Percentiles rank a stretch among this genome's conserved stretches.
Conservation (phyloP, 441 rosid genomes). For the Brassica hybrid region DNA sequence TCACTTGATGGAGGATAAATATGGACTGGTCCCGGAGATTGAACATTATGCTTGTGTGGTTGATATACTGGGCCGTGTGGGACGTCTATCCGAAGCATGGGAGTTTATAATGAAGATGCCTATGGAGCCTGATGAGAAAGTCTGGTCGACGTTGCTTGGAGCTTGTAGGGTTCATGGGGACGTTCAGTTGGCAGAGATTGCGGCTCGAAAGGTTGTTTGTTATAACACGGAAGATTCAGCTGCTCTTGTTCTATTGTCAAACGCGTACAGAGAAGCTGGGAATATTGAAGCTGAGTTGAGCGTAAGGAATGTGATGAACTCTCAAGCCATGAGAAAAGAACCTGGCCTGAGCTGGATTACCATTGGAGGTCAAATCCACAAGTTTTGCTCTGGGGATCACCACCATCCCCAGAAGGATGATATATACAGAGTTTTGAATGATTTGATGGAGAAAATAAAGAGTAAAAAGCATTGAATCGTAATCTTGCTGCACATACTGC, state of each 20-base stretch:
- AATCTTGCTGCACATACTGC: too few species aligned
- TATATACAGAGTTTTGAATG: slow-evolving; percentile 44
- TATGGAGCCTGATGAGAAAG: slow-evolving; percentile 44
- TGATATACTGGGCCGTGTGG: slow-evolving; percentile 53
- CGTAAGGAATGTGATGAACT: slow-evolving; percentile 46
- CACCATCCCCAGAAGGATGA: slow-evolving; percentile 46
- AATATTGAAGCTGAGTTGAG: slow-evolving; percentile 38
- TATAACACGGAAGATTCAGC: slow-evolving; percentile 40
- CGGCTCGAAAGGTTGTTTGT: slow-evolving; percentile 48
- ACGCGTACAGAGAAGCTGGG: slow-evolving; percentile 48
- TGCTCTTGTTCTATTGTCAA: slow-evolving; percentile 50
- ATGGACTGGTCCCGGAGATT: slow-evolving; percentile 46
- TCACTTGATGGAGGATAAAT: slow-evolving; percentile 45
- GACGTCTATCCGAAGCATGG: slow-evolving; percentile 47
- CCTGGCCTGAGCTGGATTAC: slow-evolving; percentile 55
- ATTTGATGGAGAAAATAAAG: slow-evolving; percentile 37
- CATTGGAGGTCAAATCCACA: slow-evolving; percentile 43
- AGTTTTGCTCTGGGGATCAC: slow-evolving; percentile 50
- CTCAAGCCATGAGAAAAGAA: slow-evolving; percentile 49
- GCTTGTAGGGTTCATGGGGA: slow-evolving; percentile 54
- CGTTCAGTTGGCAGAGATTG: slow-evolving; percentile 48
- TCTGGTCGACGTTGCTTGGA: slow-evolving; percentile 53
- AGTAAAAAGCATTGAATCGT: slow-evolving; percentile 18
- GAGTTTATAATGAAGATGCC: slow-evolving; percentile 50
- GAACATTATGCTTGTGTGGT: slow-evolving; percentile 58